Conservation (phyloP, 2,329 filamentous ascomycete species). For the Leptosphaerulina australis region DNA sequence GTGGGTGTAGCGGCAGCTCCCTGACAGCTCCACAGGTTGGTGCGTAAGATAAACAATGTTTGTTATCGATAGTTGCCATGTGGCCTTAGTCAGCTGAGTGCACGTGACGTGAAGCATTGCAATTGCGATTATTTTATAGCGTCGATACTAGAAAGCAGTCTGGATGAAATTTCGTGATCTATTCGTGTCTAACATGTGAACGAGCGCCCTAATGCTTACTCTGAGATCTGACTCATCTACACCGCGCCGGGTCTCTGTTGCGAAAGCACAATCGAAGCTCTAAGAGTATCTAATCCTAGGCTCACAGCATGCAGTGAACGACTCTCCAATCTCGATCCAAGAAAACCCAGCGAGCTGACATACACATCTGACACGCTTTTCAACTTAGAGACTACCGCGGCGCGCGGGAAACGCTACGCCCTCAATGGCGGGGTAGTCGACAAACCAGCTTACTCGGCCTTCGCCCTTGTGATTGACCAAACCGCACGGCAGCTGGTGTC, state of each 20-base stretch:
- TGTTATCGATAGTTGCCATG: slow-evolving; percentile 9
- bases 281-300: slow-evolving; percentile 9
- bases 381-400: slow-evolving; percentile 66
- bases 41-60: slow-evolving; percentile 8
- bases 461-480: slow-evolving; percentile 84
- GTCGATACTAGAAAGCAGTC: not conserved
- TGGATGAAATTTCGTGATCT: slow-evolving; percentile 25
- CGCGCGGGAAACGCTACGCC: slow-evolving; percentile 78
- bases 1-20: slow-evolving; percentile 1
- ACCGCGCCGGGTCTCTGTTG: slow-evolving; percentile 28
- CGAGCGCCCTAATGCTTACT: slow-evolving; percentile 33
- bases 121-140: not conserved
- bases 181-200: slow-evolving; percentile 30
- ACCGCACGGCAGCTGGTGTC: slow-evolving; percentile 77
- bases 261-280: slow-evolving; percentile 34
- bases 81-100: slow-evolving; percentile 1
- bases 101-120: slow-evolving; percentile 1
- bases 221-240: slow-evolving; percentile 25
- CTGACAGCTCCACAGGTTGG: not conserved
- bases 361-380: not conserved
- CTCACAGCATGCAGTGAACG: slow-evolving; percentile 17
- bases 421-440: slow-evolving; percentile 82
- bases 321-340: slow-evolving; percentile 12
- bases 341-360: not conserved
- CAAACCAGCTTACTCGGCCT: slow-evolving; percentile 94